Percentiles rank a stretch among this genome's conserved stretches.
Evolutionary conservation across 148 eudicot genomes (phyloP).

Genomic region (Fallopia convolvulus): DNA sequence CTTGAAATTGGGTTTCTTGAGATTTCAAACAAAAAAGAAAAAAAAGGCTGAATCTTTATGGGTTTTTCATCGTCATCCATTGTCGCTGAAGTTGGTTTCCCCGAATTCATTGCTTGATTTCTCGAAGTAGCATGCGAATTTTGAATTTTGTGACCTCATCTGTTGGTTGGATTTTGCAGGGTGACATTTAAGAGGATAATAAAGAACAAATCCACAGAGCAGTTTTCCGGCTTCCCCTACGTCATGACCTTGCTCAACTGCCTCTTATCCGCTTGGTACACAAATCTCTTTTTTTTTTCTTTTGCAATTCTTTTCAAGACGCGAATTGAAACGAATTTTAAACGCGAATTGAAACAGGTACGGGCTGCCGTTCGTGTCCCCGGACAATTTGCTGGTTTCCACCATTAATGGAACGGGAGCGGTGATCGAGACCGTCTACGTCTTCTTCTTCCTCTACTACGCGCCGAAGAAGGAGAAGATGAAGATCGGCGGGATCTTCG

Average conservation of each 20-base stretch:
- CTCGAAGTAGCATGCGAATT: neutral
- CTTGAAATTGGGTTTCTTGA: neutral
- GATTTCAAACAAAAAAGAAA: too few relatives aligned
- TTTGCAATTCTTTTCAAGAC: neutral
- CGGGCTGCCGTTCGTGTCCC: slow-evolving; percentile 71
- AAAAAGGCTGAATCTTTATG: neutral
- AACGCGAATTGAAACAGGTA: slow-evolving; percentile 31
- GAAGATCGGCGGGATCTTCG: slow-evolving; percentile 47
- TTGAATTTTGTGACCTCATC: neutral
- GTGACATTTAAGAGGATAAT: slow-evolving; percentile 70
- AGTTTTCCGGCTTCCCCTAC: slow-evolving; percentile 72
- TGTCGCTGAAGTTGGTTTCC: neutral
- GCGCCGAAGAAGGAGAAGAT: slow-evolving; percentile 71
- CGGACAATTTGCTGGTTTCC: slow-evolving; percentile 54
- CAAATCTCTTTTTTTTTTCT: neutral
- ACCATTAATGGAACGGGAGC: slow-evolving; percentile 67
- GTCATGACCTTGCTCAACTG: slow-evolving; percentile 80
- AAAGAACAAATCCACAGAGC: slow-evolving; percentile 51
- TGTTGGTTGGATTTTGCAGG: slow-evolving; percentile 25
- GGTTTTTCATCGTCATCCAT: neutral
- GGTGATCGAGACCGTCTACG: slow-evolving; percentile 60
- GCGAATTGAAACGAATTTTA: neutral
- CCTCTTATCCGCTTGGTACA: slow-evolving; percentile 69
- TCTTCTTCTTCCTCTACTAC: slow-evolving; percentile 42
- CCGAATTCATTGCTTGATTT: neutral